Evolutionary conservation across 1,139 yeast genomes (phyloP), one percentile per base, ranked within the genome.

Genomic region (Yamadazyma atlantica): DNA sequence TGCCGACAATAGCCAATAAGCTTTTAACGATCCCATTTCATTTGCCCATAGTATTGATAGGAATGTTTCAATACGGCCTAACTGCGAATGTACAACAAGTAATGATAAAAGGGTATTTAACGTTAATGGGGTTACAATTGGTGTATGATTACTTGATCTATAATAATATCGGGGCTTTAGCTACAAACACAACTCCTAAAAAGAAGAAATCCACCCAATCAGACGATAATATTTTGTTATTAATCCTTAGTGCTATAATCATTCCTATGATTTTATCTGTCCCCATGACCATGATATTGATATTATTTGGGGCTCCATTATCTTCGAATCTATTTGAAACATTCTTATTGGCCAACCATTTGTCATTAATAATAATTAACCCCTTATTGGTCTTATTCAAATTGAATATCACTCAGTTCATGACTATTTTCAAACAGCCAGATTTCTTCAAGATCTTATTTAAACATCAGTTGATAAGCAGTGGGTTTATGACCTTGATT

Each of bases 261-360:
- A 45, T 76, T 4, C 54, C 82, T 5, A 40, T 69, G 10, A 43
- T 75, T 11, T 62, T 80, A 33, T 64, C 86, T 2, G 41, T 76
- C 2, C 81, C 84, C 3, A 57, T 84, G 1, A 77, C 75, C 50
- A 49, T 69, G 1, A 54, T 75, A 1, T 57, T 84, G 36, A 64
- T 89, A 3, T 53, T 89, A n/a, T 79, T 87, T 54, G 98, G 98
- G 5, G 96, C 97, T 0, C 97, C 97, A 16, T 67, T 85, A 30
- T 66, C 80, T 2, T 66, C 77, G 1, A 69, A 73, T 34, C 51
- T 76, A 17, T 46, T 50, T n/a, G 83, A 82, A 51, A 87, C 96
- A 0, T 70, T 74, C 45, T 58, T 83, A 7, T 63, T 87, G 37
- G 71, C 95, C 0, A 62, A 73, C 14, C 95, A 88, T 56, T 61